phyloP scores from a whole-genome alignment of 371 early-diverging fungal genomes.

The Mucor saturninus region DNA sequence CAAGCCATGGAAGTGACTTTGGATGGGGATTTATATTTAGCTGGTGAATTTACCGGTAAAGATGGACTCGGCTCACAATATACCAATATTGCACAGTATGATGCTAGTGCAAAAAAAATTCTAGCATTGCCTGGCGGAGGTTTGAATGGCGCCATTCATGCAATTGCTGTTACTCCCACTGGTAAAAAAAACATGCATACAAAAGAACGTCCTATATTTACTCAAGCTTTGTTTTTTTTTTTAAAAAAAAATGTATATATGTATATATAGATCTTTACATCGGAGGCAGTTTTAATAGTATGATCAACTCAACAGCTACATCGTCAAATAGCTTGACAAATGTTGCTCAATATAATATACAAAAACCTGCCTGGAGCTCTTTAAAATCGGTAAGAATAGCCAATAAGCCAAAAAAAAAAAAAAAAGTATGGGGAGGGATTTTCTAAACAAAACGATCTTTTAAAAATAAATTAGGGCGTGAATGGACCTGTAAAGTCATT shows the following conservation, averaged over 20 bases:
- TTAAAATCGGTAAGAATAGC: constrained; percentile 27
- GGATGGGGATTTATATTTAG: constrained; percentile 39
- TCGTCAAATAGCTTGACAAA: constrained; percentile 19
- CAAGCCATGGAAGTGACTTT: constrained; percentile 34
- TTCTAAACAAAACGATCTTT: neutral
- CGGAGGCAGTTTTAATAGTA: constrained; percentile 41
- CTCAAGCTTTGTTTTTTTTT: neutral
- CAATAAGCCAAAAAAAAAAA: neutral
- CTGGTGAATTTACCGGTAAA: constrained; percentile 36
- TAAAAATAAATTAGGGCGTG: constrained; percentile 32
- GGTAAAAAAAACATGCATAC: constrained; percentile 13
- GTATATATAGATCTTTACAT: neutral
- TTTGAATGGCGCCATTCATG: constrained; percentile 32
- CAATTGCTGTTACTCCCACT: constrained; percentile 13
- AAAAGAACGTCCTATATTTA: neutral
- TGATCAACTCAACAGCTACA: constrained; percentile 1
- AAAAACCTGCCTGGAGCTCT: constrained; percentile 28
- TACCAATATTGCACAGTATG: constrained; percentile 36
- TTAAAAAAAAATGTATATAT: no score
- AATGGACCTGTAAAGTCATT: constrained; percentile 34
- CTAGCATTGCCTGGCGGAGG: constrained; percentile 27
- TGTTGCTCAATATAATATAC: constrained; percentile 30
- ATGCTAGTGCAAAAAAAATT: constrained; percentile 20
- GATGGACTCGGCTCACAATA: constrained; percentile 26
- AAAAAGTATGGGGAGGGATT: neutral